Evolutionary conservation across 2,329 filamentous ascomycete genomes (phyloP), one percentile per base, ranked within the genome.

Genomic region (Arthroderma sp.): DNA sequence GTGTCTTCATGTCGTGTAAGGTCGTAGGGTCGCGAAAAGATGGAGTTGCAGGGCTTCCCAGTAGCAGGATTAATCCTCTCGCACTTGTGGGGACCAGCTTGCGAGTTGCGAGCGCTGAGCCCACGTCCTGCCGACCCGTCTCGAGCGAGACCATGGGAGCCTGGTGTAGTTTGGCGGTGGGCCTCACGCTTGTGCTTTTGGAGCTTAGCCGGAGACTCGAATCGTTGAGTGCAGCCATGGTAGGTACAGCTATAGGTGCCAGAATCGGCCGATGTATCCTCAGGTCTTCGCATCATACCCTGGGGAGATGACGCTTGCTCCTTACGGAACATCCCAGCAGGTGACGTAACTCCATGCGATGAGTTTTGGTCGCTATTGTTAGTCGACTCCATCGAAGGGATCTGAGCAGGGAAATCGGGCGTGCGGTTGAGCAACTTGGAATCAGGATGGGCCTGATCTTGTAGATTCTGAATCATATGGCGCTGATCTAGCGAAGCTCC

Each of bases 211-310:
- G 87, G 86, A 1, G 86, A 86, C 54, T 94, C 86, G 58, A 98
- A 98, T 43, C 91, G 83, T 53, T 83, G 71, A 0, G 80, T 81
- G 60, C 91, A 96, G 7, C 87, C 86, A 57, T 94, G 87, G 56
- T 94, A 94, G 1, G 88, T 95, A 65, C 91, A 98, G 1, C 88
- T 94, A 66, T 95, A 98, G 0, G 88, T 94, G 8, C 89, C 89
- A 15, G 80, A 76, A 53, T 94, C 85, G 0, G 86, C 83, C 10
- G 71, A 70, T 2, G 81, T 79, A 36, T 78, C 72, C 1, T 68
- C 62, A 0, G 86, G 86, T 69, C 77, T 70, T 50, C 68, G 58
- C 34, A 63, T 55, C 29, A 58, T 54, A 43, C 60, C 53, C 6
- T 55, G 48, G 15, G 54, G 55, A 30, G 66, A 60, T 29, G 69